Evolutionary conservation across 139 green algal species (phyloP).

Genomic region (Asterochloris erici): DNA sequence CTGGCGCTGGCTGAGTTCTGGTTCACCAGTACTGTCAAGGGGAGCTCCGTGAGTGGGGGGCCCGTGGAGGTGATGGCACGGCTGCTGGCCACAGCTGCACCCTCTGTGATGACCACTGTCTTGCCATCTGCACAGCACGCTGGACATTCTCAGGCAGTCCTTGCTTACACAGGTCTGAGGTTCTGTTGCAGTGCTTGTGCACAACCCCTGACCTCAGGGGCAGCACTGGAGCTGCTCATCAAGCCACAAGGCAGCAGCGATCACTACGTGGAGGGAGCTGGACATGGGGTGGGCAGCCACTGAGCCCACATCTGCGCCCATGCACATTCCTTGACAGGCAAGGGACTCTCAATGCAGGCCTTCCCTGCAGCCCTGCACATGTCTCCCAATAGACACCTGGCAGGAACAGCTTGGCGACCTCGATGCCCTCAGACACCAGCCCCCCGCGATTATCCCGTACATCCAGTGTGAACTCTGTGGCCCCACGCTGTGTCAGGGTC

Average conservation of each 20-base stretch:
- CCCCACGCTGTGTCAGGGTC: constrained; percentile 51
- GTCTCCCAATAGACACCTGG: constrained; percentile 20
- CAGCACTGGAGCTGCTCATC: too few species aligned
- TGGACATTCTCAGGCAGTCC: too few species aligned
- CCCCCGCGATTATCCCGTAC: constrained; percentile 91
- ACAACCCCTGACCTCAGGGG: too few species aligned
- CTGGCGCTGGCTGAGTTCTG: constrained; percentile 77
- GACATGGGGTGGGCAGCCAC: background rate
- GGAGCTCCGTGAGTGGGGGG: constrained; percentile 28
- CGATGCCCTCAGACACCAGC: constrained; percentile 85
- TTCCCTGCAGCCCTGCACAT: background rate
- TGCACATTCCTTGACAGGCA: background rate
- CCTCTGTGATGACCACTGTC: constrained; percentile 73
- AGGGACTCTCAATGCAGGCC: background rate
- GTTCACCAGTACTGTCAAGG: constrained; percentile 84
- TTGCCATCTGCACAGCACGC: constrained; percentile 27
- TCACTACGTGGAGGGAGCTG: too few species aligned
- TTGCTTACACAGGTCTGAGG: too few species aligned
- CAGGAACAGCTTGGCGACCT: constrained; percentile 87
- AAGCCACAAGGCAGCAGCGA: too few species aligned
- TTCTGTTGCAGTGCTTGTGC: too few species aligned
- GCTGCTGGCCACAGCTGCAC: background rate
- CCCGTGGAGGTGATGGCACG: constrained; percentile 23
- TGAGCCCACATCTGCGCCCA: background rate
- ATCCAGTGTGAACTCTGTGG: constrained; percentile 80